Base-by-base conservation (phyloP, 1,284 basidiomycete genomes). In the Puccinia triticina region DNA sequence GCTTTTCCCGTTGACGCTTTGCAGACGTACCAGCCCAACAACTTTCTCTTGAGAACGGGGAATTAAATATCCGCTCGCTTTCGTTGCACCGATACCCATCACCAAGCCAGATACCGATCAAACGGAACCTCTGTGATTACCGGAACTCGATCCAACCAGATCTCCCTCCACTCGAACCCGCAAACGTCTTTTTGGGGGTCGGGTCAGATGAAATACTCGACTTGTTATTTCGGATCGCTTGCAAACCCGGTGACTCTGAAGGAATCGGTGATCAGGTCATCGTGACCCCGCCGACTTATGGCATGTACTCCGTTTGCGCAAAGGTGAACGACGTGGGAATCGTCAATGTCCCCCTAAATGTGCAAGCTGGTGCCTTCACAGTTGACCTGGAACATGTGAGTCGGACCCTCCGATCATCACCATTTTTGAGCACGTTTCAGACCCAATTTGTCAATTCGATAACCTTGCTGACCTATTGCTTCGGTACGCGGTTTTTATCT, bases 171-270 rank as follows among this genome's bases (percentile, higher is more conserved):
- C 81, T 84, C 1, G 86, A 57, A 21, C 64, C 89, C 66, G 90
- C 93, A 82, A 91, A 94, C 86, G 91, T 98, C 59, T 98, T 98
- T 87, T 90, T 99, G 12, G 96, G 97, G 21, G 97, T 99, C 0
- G 97, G 97, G 0, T 95, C 93, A 0, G 97, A 99, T 88, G 97
- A 99, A 87, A 93, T 96, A 71, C 95, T 99, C 84, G 97, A 99
- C 87, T 89, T 99, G 81, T 89, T 99, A 76, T 96, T 96, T 88
- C 91, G 97, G 14, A 91, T 98, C 59, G 92, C 93, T 84, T 95
- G 96, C 85, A 89, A 89, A 0, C 97, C 97, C 0, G 93, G 90
- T 0, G 88, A 89, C 34, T 74, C 80, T 2, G 43, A 67, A 29
- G 59, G 57, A 29, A 46, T 29, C 29, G 80, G 80, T 83, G 94